Evolutionary conservation across 306 rosid species (phyloP), one percentile per base, ranked within the genome.

Genomic region (Castanopsis chinensis): DNA sequence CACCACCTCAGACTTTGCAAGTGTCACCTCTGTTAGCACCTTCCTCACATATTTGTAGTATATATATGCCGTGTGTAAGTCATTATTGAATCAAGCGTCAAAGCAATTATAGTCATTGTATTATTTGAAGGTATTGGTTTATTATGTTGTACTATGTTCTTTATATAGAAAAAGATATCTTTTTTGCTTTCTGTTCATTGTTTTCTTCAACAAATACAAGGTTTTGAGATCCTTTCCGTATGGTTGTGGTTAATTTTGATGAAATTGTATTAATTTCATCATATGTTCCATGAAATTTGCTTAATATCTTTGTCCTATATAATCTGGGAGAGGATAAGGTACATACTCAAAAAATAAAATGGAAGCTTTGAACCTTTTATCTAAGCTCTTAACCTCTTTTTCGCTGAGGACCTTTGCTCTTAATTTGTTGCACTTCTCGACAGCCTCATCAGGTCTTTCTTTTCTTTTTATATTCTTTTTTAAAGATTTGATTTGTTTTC

Each of bases 1-100:
- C 57, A 9, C 76, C 85, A 72, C 85, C 80, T 79, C 83, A 69
- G 76, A 79, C 71, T 64, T 7, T 56, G 21, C 53, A 78, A 13
- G 57, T 45, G 73, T 86, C 85, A 81, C 61, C 69, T 81, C 76
- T 27, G 11, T 41, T 11, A 41, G 45, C 75, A 54, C 79, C 20
- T 68, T 68, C 72, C 86, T 79, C 76, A 23, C 54, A 72, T 41
- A 33, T 54, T 15, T 20, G 11, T 25, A 55, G 45, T 73, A 17
- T 72, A 72, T 41, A 72, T 25, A 28, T 53, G 53, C 53, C 53
- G 15, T 12, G 53, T 32, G 65, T 49, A 14, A 45, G 76, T 21
- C 77, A 72, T 51, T 17, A 52, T 72, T 75, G 56, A 7, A 56
- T 82, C 75, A 25, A 58, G 30, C 54, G n/a, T 5, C 56, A 21